Conservation (phyloP, 108 stramenopile genomes). For the Pseudonitzschia multistriata region DNA sequence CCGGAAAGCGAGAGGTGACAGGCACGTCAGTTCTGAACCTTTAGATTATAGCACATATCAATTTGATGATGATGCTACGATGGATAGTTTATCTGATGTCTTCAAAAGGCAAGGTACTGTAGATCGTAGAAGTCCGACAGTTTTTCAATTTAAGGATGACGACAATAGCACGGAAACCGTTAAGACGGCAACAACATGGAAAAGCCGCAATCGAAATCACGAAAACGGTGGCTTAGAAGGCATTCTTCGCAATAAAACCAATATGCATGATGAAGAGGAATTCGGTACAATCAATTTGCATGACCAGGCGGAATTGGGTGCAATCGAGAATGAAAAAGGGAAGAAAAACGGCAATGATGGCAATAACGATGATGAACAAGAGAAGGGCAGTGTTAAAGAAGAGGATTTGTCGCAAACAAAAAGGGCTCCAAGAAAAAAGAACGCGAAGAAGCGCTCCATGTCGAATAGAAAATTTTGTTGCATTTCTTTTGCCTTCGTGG, state of each 20-base stretch:
- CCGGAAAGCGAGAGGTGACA: not conserved
- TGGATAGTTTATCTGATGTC: slow-evolving; percentile 6
- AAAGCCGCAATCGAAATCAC: not conserved
- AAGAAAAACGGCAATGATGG: not conserved
- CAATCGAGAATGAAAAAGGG: not conserved
- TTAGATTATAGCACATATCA: not conserved
- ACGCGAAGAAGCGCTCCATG: not conserved
- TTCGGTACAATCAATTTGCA: no score
- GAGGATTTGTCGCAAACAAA: not conserved
- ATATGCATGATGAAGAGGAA: no score
- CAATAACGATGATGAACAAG: not conserved
- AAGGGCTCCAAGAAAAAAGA: not conserved
- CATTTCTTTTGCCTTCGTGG: not conserved
- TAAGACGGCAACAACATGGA: not conserved
- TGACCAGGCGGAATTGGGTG: not conserved
- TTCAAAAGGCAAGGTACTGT: not conserved
- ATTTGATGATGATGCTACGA: not conserved
- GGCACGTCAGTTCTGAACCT: not conserved
- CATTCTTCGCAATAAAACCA: no score
- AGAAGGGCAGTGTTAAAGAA: not conserved
- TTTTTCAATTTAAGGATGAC: not conserved
- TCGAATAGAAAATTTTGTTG: not conserved
- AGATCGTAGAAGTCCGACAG: not conserved
- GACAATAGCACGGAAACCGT: not conserved
- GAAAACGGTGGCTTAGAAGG: no score